Percentiles rank a stretch among this genome's conserved stretches.
phyloP scores from a whole-genome alignment of 768 basidiomycete species.

The Saitozyma sp. region DNA sequence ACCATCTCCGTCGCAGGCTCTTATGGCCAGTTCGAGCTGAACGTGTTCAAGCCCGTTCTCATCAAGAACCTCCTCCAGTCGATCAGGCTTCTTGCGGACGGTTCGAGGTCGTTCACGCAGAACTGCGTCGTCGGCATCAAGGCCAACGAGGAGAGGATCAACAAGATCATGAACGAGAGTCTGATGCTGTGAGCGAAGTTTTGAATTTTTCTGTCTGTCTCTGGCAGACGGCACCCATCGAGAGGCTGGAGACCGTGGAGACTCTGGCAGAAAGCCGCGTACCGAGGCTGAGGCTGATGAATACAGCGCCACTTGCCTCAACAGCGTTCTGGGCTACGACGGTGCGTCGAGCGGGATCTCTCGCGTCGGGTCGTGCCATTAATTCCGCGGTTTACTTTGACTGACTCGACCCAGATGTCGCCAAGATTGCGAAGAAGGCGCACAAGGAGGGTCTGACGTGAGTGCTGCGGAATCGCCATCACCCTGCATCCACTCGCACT shows the following conservation, averaged over 20 bases:
- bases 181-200: constrained; percentile 71
- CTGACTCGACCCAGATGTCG: constrained; percentile 68
- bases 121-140: constrained; percentile 95
- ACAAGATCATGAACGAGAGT: constrained; percentile 84
- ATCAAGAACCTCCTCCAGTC: constrained; percentile 97
- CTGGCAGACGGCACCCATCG: neutral
- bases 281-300: neutral
- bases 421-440: constrained; percentile 99
- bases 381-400: constrained; percentile 19
- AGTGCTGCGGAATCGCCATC: constrained; percentile 8
- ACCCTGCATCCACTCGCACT: too few relatives aligned
- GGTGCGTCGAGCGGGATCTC: constrained; percentile 57
- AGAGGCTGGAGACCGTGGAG: neutral
- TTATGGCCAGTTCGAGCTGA: constrained; percentile 97
- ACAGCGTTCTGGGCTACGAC: constrained; percentile 94
- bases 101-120: constrained; percentile 91
- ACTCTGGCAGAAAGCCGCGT: neutral
- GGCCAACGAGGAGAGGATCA: constrained; percentile 93
- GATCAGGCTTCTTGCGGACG: constrained; percentile 89
- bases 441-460: constrained; percentile 92
- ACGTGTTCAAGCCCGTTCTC: constrained; percentile 98
- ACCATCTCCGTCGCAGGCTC: constrained; percentile 87
- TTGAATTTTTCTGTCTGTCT: neutral
- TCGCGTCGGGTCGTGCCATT: too few relatives aligned
- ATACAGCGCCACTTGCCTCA: constrained; percentile 78